Evolutionary conservation across 2,329 filamentous ascomycete species (phyloP), one percentile per base, ranked within the genome.

Genomic region (Sphaceloma murrayae): DNA sequence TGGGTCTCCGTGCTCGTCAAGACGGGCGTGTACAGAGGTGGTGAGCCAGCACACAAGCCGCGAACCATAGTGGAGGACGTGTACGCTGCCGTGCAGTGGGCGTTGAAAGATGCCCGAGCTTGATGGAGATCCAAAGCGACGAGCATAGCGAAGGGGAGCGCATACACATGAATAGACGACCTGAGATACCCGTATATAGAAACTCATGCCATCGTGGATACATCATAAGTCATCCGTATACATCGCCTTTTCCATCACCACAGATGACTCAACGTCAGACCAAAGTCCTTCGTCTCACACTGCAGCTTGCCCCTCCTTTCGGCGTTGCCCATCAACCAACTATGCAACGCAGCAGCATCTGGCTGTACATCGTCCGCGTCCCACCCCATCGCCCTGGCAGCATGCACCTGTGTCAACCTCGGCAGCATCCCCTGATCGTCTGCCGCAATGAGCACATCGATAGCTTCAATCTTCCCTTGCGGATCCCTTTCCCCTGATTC

Each of bases 1-100:
- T 94, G 88, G 87, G 67, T 72, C 30, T 82, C 82, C 32, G 73
- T 93, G 13, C 65, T 94, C 47, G 82, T 94, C 19, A 72, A 77
- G 53, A 94, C 84, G 6, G 87, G 87, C 0, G 86, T 94, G 1
- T 93, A 82, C 64, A 59, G 60, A 21, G 67, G 72, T 33, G 72
- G 69, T 0, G 60, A 59, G 52, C 82, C 83, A 10, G 69, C 69
- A 14, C 72, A 76, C 58, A 66, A 65, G 53, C 85, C 85, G 5
- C 73, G 69, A 39, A 72, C 72, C 18, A 77, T 86, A 49, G 78
- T 82, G 16, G 74, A 83, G 27, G 78, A 89, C 64, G 87, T 94
- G 3, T 72, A 75, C 54, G 77, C 78, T 51, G 87, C 83, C 8
- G 83, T 94, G 3, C 67, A 77, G 49, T 93, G 82, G 81, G 85